phyloP scores from a whole-genome alignment of 2,329 filamentous ascomycete genomes.

The Aaosphaeria arxii region DNA sequence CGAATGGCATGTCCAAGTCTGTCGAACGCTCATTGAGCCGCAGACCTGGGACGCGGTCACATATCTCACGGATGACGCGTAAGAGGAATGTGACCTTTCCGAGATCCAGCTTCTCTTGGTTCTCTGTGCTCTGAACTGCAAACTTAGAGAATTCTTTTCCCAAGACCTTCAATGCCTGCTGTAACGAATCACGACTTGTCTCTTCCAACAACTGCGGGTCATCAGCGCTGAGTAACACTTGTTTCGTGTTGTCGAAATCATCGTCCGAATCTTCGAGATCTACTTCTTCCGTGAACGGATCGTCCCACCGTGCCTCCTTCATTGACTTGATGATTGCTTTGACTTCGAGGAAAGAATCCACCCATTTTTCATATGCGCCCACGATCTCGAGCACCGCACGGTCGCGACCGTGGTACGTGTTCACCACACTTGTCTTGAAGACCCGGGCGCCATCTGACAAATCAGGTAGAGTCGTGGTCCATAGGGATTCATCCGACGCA shows the following conservation, averaged over 20 bases:
- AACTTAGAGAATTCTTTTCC: slow-evolving; percentile 54
- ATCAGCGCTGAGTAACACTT: slow-evolving; percentile 67
- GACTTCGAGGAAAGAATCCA: slow-evolving; percentile 67
- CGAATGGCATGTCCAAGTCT: slow-evolving; percentile 23
- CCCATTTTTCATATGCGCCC: slow-evolving; percentile 69
- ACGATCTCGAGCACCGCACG: slow-evolving; percentile 62
- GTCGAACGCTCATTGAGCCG: slow-evolving; percentile 29
- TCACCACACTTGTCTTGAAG: slow-evolving; percentile 68
- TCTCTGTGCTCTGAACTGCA: slow-evolving; percentile 10
- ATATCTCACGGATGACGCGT: slow-evolving; percentile 71
- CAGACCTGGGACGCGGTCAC: slow-evolving; percentile 57
- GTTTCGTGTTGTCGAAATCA: slow-evolving; percentile 66
- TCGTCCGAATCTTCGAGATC: slow-evolving; percentile 65
- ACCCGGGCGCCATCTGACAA: slow-evolving; percentile 61
- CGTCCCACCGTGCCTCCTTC: slow-evolving; percentile 69
- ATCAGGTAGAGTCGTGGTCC: slow-evolving; percentile 64
- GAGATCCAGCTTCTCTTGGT: not conserved
- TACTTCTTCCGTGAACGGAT: slow-evolving; percentile 70
- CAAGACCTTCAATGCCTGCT: slow-evolving; percentile 57
- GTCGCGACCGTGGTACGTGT: slow-evolving; percentile 70
- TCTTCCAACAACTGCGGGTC: slow-evolving; percentile 65
- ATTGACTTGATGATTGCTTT: slow-evolving; percentile 63
- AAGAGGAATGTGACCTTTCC: slow-evolving; percentile 57
- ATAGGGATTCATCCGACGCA: slow-evolving; percentile 57
- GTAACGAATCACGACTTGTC: slow-evolving; percentile 56